A percentile compares a stretch with the other conserved stretches of the same genome.
Conservation (phyloP, 192 early-diverging fungal species). For the Chytriomyces sp. region DNA sequence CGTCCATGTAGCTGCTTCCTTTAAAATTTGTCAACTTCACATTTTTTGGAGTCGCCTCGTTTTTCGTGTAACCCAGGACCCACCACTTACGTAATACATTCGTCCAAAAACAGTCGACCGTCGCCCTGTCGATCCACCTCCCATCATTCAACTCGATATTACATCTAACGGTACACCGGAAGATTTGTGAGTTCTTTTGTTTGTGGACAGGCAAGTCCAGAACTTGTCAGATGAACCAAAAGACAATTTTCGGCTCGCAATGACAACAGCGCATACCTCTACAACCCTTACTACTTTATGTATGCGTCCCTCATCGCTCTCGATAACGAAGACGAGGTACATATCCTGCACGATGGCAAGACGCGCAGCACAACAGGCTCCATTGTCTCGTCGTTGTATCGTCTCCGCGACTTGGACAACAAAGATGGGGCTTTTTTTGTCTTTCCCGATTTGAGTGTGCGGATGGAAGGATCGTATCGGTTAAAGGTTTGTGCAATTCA, state of each 20-base stretch:
- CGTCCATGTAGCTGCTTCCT: background rate
- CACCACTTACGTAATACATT: too few relatives aligned
- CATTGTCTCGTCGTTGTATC: constrained; percentile 88
- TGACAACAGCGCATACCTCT: constrained; percentile 38
- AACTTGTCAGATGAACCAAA: background rate
- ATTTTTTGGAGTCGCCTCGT: background rate
- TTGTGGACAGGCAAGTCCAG: background rate
- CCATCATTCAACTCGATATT: constrained; percentile 58
- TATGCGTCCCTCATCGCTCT: constrained; percentile 88
- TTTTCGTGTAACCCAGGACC: too few relatives aligned
- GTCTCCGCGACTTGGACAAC: constrained; percentile 84
- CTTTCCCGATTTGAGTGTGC: constrained; percentile 92
- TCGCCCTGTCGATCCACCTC: constrained; percentile 79
- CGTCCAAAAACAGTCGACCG: constrained; percentile 76
- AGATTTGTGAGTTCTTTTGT: constrained; percentile 3
- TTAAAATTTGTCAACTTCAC: background rate
- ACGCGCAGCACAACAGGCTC: constrained; percentile 91
- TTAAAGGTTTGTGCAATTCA: too few relatives aligned
- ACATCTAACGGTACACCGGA: constrained; percentile 15
- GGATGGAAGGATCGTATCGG: constrained; percentile 80
- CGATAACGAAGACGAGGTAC: constrained; percentile 81
- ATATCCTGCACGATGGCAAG: constrained; percentile 86
- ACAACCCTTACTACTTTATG: constrained; percentile 96
- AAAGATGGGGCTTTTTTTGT: constrained; percentile 95
- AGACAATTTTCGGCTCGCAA: too few relatives aligned